These are phyloP conservation scores for Tuber umbilicatum DNA, from an alignment of 495 filamentous ascomycete genomes.

Conservation along the genomic window DNA sequence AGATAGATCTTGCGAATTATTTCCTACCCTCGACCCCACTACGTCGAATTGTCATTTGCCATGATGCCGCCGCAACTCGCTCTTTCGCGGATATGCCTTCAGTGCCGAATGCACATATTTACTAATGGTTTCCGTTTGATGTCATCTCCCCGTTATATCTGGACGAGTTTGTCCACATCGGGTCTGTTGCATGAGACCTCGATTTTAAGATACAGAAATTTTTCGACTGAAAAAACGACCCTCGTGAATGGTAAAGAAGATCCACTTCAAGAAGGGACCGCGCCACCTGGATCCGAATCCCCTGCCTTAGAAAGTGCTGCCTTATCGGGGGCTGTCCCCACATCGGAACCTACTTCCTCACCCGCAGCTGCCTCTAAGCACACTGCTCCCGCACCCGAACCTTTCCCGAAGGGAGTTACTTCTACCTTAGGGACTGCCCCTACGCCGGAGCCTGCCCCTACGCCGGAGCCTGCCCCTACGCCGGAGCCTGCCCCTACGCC, in stretches of 20 bases:
- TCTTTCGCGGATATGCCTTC: conserved; percentile 30
- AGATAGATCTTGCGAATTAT: neutral
- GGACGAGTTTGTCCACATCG: neutral
- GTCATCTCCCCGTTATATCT: neutral
- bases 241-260: neutral
- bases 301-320: neutral
- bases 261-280: neutral
- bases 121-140: neutral
- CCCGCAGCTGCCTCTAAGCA: neutral
- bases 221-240: neutral
- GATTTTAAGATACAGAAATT: neutral
- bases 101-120: conserved; percentile 27
- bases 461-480: too few species aligned
- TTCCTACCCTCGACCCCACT: neutral
- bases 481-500: neutral
- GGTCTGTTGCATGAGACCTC: neutral
- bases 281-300: neutral
- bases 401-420: neutral
- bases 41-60: conserved; percentile 6
- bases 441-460: neutral
- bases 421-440: neutral
- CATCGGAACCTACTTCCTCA: neutral
- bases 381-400: neutral
- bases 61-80: conserved; percentile 25
- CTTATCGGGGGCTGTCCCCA: neutral